A percentile compares a stretch with the other conserved stretches of the same genome.
Evolutionary conservation across 768 basidiomycete genomes (phyloP).

Genomic region (Mycena olivaceomarginata): DNA sequence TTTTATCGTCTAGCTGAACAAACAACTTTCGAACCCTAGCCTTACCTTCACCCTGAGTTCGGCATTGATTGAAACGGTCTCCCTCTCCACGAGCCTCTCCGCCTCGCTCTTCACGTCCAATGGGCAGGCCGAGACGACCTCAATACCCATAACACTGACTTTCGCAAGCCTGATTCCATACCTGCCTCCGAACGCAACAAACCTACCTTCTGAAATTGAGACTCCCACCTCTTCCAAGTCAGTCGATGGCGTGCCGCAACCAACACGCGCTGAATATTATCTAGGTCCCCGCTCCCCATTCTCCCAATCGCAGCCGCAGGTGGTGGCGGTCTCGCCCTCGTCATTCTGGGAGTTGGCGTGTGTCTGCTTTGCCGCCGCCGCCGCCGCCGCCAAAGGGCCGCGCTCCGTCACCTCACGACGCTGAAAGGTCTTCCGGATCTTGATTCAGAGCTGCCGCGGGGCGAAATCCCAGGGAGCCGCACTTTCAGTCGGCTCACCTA

Average conservation of each 20-base stretch:
- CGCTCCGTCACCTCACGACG: background rate
- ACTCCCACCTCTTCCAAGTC: background rate
- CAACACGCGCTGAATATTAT: background rate
- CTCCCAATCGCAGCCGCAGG: constrained; percentile 25
- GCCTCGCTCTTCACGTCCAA: constrained; percentile 3
- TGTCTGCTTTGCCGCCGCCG: background rate
- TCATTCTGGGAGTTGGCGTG: background rate
- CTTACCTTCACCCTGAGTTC: background rate
- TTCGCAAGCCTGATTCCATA: constrained; percentile 15
- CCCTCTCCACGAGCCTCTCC: background rate
- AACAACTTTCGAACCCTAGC: background rate
- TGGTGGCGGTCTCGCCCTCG: constrained; percentile 5
- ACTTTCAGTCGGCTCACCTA: constrained; percentile 42
- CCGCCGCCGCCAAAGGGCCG: constrained; percentile 1
- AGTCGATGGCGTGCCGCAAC: background rate
- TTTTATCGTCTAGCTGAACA: background rate
- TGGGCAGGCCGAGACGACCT: constrained; percentile 12
- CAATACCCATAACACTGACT: constrained; percentile 1
- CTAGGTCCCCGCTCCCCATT: constrained; percentile 28
- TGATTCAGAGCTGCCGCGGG: constrained; percentile 8
- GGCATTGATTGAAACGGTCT: constrained; percentile 4
- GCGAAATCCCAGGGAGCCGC: constrained; percentile 13
- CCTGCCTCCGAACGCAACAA: background rate
- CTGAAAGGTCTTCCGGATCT: background rate
- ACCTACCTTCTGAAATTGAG: background rate